Evolutionary conservation across 2,329 filamentous ascomycete genomes (phyloP).

Genomic region (Pseudopithomyces maydicus): DNA sequence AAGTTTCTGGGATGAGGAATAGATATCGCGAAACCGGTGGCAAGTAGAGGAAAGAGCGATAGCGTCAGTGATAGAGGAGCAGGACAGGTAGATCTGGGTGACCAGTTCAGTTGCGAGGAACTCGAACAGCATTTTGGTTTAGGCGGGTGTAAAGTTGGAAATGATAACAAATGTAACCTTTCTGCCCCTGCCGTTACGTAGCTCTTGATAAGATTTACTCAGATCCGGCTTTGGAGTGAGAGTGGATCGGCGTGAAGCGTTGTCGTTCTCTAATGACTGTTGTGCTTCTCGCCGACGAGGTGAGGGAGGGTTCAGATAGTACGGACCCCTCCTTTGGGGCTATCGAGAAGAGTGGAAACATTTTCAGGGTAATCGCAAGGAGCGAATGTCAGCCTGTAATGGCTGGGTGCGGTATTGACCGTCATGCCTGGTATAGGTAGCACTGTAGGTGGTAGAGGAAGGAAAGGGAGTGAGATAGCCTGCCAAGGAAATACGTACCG

Average conservation of each 20-base stretch:
- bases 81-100: slow-evolving; percentile 60
- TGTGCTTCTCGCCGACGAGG: slow-evolving; percentile 31
- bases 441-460: slow-evolving; percentile 34
- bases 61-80: slow-evolving; percentile 58
- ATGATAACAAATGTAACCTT: slow-evolving; percentile 4
- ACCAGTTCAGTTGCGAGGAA: slow-evolving; percentile 63
- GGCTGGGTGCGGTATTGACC: slow-evolving; percentile 26
- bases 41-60: slow-evolving; percentile 61
- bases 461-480: not conserved
- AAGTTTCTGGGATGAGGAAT: slow-evolving; percentile 59
- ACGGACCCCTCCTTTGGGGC: slow-evolving; percentile 60
- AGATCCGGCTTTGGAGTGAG: slow-evolving; percentile 9
- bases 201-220: slow-evolving; percentile 5
- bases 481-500: slow-evolving; percentile 12
- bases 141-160: slow-evolving; percentile 3
- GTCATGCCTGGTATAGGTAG: slow-evolving; percentile 33
- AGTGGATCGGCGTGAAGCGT: slow-evolving; percentile 31
- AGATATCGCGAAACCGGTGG: slow-evolving; percentile 59
- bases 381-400: slow-evolving; percentile 27
- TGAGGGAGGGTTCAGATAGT: slow-evolving; percentile 47
- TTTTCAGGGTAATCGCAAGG: slow-evolving; percentile 26
- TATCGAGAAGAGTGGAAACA: slow-evolving; percentile 47
- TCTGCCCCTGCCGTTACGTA: slow-evolving; percentile 5
- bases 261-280: slow-evolving; percentile 14
- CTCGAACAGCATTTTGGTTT: slow-evolving; percentile 58